These are phyloP conservation scores for Delonix regia DNA, from an alignment of 306 rosid species.

Conservation along the genomic window DNA sequence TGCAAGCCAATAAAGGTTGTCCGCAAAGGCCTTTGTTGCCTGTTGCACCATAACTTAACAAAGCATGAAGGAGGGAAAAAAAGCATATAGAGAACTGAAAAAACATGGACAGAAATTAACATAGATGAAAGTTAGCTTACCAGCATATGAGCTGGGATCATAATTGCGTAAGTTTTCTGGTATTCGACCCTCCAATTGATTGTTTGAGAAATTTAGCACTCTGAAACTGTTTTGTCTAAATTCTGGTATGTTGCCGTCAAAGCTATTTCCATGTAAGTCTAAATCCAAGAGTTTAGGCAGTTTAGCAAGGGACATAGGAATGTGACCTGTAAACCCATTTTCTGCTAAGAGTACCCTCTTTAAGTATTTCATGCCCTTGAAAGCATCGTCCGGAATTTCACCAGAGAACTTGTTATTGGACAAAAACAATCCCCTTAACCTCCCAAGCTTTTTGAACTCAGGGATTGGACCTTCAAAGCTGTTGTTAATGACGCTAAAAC, in stretches of 20 bases:
- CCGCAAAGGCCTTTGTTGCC: slow-evolving; percentile 70
- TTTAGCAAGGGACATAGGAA: slow-evolving; percentile 59
- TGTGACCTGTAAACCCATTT: slow-evolving; percentile 56
- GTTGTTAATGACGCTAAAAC: slow-evolving; percentile 60
- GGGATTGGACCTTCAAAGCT: slow-evolving; percentile 66
- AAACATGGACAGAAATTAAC: too few species aligned
- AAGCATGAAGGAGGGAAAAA: neutral
- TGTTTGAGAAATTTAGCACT: slow-evolving; percentile 47
- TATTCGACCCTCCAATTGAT: slow-evolving; percentile 55
- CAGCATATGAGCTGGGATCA: slow-evolving; percentile 40
- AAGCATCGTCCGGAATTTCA: slow-evolving; percentile 51
- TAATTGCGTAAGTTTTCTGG: slow-evolving; percentile 47
- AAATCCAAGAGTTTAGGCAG: slow-evolving; percentile 61
- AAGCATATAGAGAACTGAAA: neutral
- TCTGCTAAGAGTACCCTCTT: slow-evolving; percentile 50
- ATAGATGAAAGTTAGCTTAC: slow-evolving; percentile 37
- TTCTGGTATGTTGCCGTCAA: slow-evolving; percentile 66
- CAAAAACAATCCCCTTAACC: slow-evolving; percentile 50
- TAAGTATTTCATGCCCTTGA: slow-evolving; percentile 62
- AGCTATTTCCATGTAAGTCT: slow-evolving; percentile 51
- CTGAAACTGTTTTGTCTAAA: slow-evolving; percentile 46
- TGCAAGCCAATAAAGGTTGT: neutral
- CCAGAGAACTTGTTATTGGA: slow-evolving; percentile 65
- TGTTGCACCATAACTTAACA: slow-evolving; percentile 27
- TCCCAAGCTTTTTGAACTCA: slow-evolving; percentile 48